phyloP scores from a whole-genome alignment of 805 yeast species.

The Yarrowia bubula region DNA sequence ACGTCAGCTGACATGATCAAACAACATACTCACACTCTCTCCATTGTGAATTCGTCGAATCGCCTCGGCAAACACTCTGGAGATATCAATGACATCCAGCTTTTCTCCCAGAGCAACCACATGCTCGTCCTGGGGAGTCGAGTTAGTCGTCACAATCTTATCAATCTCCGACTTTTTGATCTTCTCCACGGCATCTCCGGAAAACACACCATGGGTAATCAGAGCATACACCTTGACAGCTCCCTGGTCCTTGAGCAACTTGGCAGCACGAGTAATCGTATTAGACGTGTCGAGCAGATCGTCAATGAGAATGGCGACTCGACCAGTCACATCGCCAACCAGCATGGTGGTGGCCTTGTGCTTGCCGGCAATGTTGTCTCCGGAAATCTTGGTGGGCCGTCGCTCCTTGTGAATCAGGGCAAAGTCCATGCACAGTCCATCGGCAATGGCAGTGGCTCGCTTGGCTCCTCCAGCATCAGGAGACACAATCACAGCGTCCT shows the following conservation, averaged over 20 bases:
- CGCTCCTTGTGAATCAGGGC: conserved; percentile 96
- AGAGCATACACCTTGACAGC: conserved; percentile 82
- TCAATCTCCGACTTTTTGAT: conserved; percentile 70
- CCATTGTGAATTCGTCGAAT: conserved; percentile 96
- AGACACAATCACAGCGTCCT: conserved; percentile 85
- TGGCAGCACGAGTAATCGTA: conserved; percentile 90
- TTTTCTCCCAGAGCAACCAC: conserved; percentile 53
- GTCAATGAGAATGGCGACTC: conserved; percentile 86
- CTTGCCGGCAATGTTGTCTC: conserved; percentile 34
- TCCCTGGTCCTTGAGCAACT: conserved; percentile 87
- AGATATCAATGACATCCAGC: conserved; percentile 81
- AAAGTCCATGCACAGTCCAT: conserved; percentile 79
- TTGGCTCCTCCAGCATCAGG: conserved; percentile 99
- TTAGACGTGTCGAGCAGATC: conserved; percentile 92
- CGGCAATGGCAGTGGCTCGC: conserved; percentile 92
- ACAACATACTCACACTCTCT: conserved; percentile 89
- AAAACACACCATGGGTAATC: conserved; percentile 88
- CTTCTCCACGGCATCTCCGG: conserved; percentile 83
- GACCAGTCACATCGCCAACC: conserved; percentile 88
- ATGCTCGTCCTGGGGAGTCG: conserved; percentile 79
- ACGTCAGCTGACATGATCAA: conserved; percentile 58
- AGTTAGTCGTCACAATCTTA: conserved; percentile 81
- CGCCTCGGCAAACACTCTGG: conserved; percentile 88
- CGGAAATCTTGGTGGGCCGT: conserved; percentile 42
- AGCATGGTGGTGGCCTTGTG: conserved; percentile 82